Base-by-base conservation (phyloP, 495 filamentous ascomycete genomes). In the Penicillium daleae region DNA sequence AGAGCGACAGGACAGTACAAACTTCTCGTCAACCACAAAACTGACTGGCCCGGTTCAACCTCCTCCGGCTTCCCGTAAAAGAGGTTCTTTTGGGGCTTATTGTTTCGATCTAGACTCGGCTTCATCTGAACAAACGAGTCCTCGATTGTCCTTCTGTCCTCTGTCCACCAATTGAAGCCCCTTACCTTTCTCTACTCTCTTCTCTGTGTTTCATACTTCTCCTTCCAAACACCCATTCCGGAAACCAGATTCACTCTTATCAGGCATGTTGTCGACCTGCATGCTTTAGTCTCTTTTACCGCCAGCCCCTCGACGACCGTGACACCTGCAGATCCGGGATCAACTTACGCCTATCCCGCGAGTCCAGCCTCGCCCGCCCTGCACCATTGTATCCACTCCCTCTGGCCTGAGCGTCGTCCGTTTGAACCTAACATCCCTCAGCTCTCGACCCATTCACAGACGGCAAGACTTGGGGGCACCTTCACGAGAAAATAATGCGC, bases 391-490 rank as follows among this genome's bases (percentile, higher is more conserved):
- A 63, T 42, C 65, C 67, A 64, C 64, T 55, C 37, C 31, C 31
- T 50, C 53, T 69, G 68, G 68, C 50, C 65, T 70, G 65, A 65
- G 65, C 64, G 64, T 60, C 59, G 64, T 53, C 64, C 48, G 39
- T 27, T 29, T 44, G 27, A 68, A 55, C 63, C 56, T 44, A 61
- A 39, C 49, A 32, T 44, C 6, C 53, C 33, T 40, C 21, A n/a
- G n/a, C 6, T 27, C 26, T 39, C 42, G 9, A 24, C 56, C 48
- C 24, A 51, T 40, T 39, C 44, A 35, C 27, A 53, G 32, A 6
- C 13, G 22, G 22, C 6, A 53, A 19, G 6, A 35, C 27, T 29
- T 42, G 40, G 40, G n/a, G n/a, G n/a, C 17, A 10, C 21, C 6
- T 19, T 29, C 50, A 29, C 52, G 21, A 50, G n/a, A n/a, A n/a